Evolutionary conservation across 176 grass and related monocot species (phyloP).

Genomic region (Paspalum notatum): DNA sequence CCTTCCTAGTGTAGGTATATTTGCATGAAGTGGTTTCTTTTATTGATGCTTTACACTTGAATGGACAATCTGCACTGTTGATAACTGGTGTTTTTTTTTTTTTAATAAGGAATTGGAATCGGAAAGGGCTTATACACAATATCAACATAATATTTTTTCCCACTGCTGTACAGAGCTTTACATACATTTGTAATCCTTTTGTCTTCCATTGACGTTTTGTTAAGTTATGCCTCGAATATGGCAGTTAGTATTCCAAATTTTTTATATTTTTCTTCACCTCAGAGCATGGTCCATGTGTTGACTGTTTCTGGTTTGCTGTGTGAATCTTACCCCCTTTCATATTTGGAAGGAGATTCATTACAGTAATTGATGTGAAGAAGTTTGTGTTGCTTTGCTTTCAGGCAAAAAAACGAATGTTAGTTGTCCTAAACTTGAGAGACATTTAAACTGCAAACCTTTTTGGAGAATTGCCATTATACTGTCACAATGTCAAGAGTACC

Average conservation of each 20-base stretch:
- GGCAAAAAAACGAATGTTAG: constrained; percentile 28
- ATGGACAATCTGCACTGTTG: not conserved
- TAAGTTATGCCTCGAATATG: not conserved
- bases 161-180: not conserved
- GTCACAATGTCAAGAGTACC: constrained; percentile 82
- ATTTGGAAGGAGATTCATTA: not conserved
- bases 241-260: constrained; percentile 10
- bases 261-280: constrained; percentile 6
- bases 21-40: not conserved
- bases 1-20: not conserved
- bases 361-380: constrained; percentile 7
- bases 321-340: not conserved
- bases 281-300: constrained; percentile 17
- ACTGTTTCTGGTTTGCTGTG: not conserved
- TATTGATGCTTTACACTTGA: not conserved
- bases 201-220: not conserved
- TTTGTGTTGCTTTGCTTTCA: constrained; percentile 38
- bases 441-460: constrained; percentile 45
- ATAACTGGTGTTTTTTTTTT: constrained; percentile 4
- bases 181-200: not conserved
- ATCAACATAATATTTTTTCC: constrained; percentile 2
- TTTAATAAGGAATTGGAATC: not conserved
- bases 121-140: not conserved
- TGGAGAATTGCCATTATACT: constrained; percentile 45
- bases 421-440: constrained; percentile 35